Evolutionary conservation across 2,329 filamentous ascomycete species (phyloP).

Genomic region (Penicillium sclerotigenum): DNA sequence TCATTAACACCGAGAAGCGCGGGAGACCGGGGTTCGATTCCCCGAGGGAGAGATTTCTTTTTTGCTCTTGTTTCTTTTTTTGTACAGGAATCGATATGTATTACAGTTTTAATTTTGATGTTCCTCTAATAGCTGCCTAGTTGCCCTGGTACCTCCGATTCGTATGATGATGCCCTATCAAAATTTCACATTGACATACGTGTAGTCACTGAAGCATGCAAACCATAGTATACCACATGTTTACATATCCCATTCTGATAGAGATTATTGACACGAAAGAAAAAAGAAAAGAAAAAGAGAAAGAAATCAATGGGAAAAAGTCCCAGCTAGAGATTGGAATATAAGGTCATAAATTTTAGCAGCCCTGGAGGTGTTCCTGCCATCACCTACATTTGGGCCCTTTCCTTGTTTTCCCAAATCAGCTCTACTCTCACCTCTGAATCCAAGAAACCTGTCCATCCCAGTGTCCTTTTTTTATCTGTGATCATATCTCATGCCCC

Average conservation of each 20-base stretch:
- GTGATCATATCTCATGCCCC: neutral
- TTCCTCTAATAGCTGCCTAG: neutral
- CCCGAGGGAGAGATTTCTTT: constrained; percentile 30
- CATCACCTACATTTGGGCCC: neutral
- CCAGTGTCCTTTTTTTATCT: neutral
- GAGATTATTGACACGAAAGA: neutral
- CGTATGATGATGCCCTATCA: too few species aligned
- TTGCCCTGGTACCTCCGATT: too few species aligned
- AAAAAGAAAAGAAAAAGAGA: neutral
- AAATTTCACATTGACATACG: too few species aligned
- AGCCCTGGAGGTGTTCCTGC: neutral
- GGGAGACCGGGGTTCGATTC: constrained; percentile 38
- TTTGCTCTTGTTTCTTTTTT: neutral
- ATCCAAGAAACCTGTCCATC: neutral
- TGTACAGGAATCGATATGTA: too few species aligned
- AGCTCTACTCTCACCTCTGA: neutral
- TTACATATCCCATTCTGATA: neutral
- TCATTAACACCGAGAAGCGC: constrained; percentile 28
- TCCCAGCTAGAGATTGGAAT: neutral
- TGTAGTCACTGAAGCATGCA: neutral
- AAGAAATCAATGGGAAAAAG: neutral
- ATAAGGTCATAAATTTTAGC: neutral
- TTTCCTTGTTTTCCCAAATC: neutral
- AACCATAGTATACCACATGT: neutral
- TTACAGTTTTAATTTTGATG: too few species aligned